phyloP scores from a whole-genome alignment of 495 filamentous ascomycete genomes.

The Recurvomyces mirabilis region DNA sequence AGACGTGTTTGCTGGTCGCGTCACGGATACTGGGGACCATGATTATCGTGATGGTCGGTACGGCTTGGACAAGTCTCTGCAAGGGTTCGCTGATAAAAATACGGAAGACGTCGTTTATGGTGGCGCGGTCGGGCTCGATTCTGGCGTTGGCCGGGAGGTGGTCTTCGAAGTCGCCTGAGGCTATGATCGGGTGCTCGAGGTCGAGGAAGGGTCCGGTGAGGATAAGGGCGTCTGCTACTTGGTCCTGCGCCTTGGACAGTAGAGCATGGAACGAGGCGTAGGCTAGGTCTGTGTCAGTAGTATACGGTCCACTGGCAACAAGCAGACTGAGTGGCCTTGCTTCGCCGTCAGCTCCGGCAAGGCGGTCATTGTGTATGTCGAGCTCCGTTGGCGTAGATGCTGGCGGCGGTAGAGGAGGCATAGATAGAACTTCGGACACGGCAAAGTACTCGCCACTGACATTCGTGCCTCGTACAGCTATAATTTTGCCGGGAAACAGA shows the following conservation, averaged over 20 bases:
- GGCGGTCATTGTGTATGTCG: slow-evolving; percentile 51
- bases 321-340: slow-evolving; percentile 58
- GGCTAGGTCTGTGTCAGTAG: slow-evolving; percentile 76
- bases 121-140: slow-evolving; percentile 62
- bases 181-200: slow-evolving; percentile 78
- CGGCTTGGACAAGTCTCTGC: slow-evolving; percentile 48
- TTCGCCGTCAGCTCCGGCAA: slow-evolving; percentile 46
- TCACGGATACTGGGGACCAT: slow-evolving; percentile 83
- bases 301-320: slow-evolving; percentile 78
- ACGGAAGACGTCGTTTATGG: slow-evolving; percentile 72
- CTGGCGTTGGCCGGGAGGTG: slow-evolving; percentile 56
- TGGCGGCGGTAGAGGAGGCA: slow-evolving; percentile 59
- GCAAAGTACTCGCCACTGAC: slow-evolving; percentile 74
- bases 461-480: slow-evolving; percentile 77
- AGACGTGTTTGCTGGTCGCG: slow-evolving; percentile 65
- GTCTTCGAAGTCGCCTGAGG: slow-evolving; percentile 72
- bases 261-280: slow-evolving; percentile 78
- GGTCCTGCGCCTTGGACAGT: slow-evolving; percentile 62
- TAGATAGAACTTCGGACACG: slow-evolving; percentile 60
- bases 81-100: slow-evolving; percentile 60
- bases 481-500: slow-evolving; percentile 92
- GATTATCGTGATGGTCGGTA: slow-evolving; percentile 69
- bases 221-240: slow-evolving; percentile 66
- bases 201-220: slow-evolving; percentile 84
- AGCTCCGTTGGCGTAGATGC: slow-evolving; percentile 51